phyloP scores from a whole-genome alignment of 495 filamentous ascomycete species.

The Beverwykella pulmonaria region DNA sequence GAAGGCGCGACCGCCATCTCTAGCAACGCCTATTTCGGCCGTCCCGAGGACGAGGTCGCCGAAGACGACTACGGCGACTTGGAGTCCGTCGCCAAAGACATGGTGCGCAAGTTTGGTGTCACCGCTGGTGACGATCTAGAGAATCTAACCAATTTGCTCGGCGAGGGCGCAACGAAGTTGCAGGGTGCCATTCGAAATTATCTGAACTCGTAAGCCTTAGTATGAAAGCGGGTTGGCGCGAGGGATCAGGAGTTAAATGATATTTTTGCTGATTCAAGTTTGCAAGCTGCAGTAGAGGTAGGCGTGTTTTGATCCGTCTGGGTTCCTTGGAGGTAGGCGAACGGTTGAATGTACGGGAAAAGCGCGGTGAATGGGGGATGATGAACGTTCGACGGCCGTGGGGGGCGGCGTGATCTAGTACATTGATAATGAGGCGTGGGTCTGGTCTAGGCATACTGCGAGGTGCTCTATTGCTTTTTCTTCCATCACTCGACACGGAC shows the following conservation, averaged over 20 bases:
- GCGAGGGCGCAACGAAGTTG: slow-evolving; percentile 80
- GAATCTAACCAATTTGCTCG: slow-evolving; percentile 76
- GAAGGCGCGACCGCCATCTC: slow-evolving; percentile 92
- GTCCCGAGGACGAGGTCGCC: slow-evolving; percentile 69
- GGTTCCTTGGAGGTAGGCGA: neutral
- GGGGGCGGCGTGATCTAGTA: too few relatives aligned
- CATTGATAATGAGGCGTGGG: too few relatives aligned
- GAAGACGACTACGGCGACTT: slow-evolving; percentile 78
- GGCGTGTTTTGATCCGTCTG: neutral
- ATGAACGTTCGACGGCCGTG: too few relatives aligned
- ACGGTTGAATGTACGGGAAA: neutral
- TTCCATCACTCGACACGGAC: too few relatives aligned
- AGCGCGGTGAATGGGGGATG: too few relatives aligned
- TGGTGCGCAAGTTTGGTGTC: slow-evolving; percentile 89
- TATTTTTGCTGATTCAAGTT: neutral
- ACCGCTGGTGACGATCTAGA: slow-evolving; percentile 95
- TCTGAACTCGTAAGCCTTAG: slow-evolving; percentile 62
- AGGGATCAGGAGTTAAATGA: too few relatives aligned
- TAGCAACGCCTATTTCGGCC: slow-evolving; percentile 94
- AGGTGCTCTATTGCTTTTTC: too few relatives aligned
- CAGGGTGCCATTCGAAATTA: slow-evolving; percentile 89
- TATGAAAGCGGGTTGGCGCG: neutral
- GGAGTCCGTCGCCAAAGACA: slow-evolving; percentile 90
- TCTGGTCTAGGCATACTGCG: too few relatives aligned
- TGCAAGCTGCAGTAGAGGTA: neutral